Evolutionary conservation across 345 rosid species (phyloP).

Genomic region (Gossypium australe): DNA sequence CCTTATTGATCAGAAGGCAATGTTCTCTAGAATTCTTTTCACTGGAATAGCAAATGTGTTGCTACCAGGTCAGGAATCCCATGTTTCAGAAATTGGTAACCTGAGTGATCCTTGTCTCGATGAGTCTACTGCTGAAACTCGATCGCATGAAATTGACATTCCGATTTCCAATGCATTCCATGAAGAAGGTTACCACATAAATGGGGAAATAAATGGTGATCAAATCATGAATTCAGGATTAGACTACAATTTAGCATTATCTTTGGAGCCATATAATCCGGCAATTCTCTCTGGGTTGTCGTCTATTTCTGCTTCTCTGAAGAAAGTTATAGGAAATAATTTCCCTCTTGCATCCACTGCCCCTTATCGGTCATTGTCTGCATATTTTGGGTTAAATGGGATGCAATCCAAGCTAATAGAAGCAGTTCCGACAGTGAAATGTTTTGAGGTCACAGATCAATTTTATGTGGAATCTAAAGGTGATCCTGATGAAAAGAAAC

Average conservation of each 20-base stretch:
- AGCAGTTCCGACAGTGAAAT: constrained; percentile 36
- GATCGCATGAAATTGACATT: constrained; percentile 26
- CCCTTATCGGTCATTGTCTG: constrained; percentile 42
- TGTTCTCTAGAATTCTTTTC: constrained; percentile 64
- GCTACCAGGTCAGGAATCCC: constrained; percentile 21
- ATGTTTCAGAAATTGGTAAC: constrained; percentile 25
- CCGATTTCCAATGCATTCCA: constrained; percentile 44
- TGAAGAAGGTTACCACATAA: constrained; percentile 26
- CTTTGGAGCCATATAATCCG: constrained; percentile 72
- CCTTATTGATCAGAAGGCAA: constrained; percentile 69
- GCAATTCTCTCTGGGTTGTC: constrained; percentile 69
- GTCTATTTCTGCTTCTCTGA: constrained; percentile 66
- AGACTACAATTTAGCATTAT: constrained; percentile 35
- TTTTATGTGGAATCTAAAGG: constrained; percentile 32
- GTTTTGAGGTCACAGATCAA: constrained; percentile 25
- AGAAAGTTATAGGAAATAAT: constrained; percentile 47
- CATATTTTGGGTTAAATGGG: constrained; percentile 52
- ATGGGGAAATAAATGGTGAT: constrained; percentile 28
- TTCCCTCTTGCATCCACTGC: constrained; percentile 39
- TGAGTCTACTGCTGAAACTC: constrained; percentile 27
- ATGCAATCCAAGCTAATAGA: constrained; percentile 25
- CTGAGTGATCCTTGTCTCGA: constrained; percentile 20
- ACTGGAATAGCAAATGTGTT: constrained; percentile 25
- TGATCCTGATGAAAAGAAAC: constrained; percentile 28
- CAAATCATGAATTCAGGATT: constrained; percentile 26